Base-by-base conservation (phyloP, 2,329 filamentous ascomycete genomes). In the Coniochaeta sp. region DNA sequence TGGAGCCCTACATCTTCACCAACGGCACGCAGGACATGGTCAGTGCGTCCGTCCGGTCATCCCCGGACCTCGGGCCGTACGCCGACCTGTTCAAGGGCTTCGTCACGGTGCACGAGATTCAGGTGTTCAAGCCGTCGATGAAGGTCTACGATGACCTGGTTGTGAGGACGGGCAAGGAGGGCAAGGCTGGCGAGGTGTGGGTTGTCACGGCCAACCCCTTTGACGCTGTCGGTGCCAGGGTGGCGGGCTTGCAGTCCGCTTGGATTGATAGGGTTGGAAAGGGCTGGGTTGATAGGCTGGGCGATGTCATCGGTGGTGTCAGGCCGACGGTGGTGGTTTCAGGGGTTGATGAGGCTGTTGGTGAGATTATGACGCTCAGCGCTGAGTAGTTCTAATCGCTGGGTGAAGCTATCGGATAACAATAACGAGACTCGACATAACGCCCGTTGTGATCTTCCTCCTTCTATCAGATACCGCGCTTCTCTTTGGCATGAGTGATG, bases 191-290 rank as follows among this genome's bases (percentile, higher is more conserved):
- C 1, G 69, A 77, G 24, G 72, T 89, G 13, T 89, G 86, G 84
- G 66, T 91, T 7, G 75, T 91, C 6, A 86, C 78, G 57, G 79
- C 81, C 1, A 91, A 91, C 62, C 82, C 87, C 2, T 91, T 91
- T 62, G 87, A 91, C 63, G 70, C 86, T 14, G 76, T 83, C 0
- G 87, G 87, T 0, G 83, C 86, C 1, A 74, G 73, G 54, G 72
- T 73, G 1, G 72, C 76, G 5, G 86, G 86, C 0, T 68, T 89
- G 68, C 75, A 77, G 58, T 78, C 82, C 22, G 81, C 76, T 12
- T 90, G 84, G 82, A 77, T 91, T 6, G 84, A 89, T 67, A 71
- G 86, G 24, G 65, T 63, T 13, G 77, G 78, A 0, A 72, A 66
- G 8, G 85, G 85, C 3, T 90, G 86, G 86, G 70, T 75, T 55